phyloP scores from a whole-genome alignment of 495 filamentous ascomycete species.

The Neurospora discreta region DNA sequence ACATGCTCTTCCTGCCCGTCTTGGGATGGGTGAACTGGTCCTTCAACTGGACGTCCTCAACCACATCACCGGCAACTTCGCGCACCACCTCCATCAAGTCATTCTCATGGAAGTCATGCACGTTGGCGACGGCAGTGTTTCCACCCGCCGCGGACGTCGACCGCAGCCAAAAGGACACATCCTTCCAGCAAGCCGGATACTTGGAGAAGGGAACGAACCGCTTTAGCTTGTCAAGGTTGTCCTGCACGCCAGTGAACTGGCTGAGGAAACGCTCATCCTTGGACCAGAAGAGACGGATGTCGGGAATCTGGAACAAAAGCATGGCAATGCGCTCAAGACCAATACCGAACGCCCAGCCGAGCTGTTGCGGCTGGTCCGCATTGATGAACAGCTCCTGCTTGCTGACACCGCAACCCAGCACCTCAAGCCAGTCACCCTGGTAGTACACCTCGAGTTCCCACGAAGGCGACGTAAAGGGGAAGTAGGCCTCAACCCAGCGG shows the following conservation, averaged over 20 bases:
- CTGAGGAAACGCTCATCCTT: conserved; percentile 65
- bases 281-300: conserved; percentile 98
- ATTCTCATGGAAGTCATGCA: conserved; percentile 69
- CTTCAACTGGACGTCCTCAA: conserved; percentile 70
- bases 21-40: conserved; percentile 89
- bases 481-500: conserved; percentile 93
- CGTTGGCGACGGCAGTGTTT: conserved; percentile 22
- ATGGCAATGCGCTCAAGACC: conserved; percentile 92
- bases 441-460: conserved; percentile 97
- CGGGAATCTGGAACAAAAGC: conserved; percentile 89
- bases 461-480: conserved; percentile 88
- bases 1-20: conserved; percentile 69
- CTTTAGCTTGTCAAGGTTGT: conserved; percentile 37
- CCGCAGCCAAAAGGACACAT: conserved; percentile 86
- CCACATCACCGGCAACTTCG: conserved; percentile 63
- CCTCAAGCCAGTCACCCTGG: conserved; percentile 88
- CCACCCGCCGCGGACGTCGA: conserved; percentile 42
- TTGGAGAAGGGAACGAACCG: conserved; percentile 81
- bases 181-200: conserved; percentile 76
- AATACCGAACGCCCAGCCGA: conserved; percentile 94
- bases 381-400: conserved; percentile 68
- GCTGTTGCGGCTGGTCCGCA: conserved; percentile 59
- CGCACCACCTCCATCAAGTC: conserved; percentile 94
- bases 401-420: conserved; percentile 86
- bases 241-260: conserved; percentile 59